Evolutionary conservation across 2,329 filamentous ascomycete species (phyloP).

Genomic region (Fusarium solani-melongenae): DNA sequence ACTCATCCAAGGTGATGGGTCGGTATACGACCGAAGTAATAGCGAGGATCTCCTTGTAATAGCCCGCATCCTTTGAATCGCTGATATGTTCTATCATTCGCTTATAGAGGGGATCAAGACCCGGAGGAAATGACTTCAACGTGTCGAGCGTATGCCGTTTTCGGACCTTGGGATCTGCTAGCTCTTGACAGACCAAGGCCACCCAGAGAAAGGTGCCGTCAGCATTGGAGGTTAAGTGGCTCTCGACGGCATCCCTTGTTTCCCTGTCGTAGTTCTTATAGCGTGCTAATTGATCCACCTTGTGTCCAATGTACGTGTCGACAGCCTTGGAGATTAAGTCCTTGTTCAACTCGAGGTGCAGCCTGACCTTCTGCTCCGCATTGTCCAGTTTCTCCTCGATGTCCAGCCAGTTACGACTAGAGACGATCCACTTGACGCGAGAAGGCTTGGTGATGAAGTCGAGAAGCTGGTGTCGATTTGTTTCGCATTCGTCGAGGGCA

Average conservation of each 20-base stretch:
- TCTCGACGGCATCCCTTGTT: slow-evolving; percentile 8
- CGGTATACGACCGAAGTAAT: slow-evolving; percentile 45
- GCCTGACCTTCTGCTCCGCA: too few relatives aligned
- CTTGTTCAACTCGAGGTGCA: too few relatives aligned
- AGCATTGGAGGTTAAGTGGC: slow-evolving; percentile 45
- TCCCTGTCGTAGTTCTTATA: neutral
- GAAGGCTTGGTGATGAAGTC: too few relatives aligned
- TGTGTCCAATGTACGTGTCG: too few relatives aligned
- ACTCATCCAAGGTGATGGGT: slow-evolving; percentile 51
- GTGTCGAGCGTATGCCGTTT: slow-evolving; percentile 18
- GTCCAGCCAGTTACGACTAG: too few relatives aligned
- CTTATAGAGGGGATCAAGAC: slow-evolving; percentile 51
- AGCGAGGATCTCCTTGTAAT: slow-evolving; percentile 50
- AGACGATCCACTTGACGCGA: too few relatives aligned
- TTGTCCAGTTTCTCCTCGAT: too few relatives aligned
- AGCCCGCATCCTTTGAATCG: slow-evolving; percentile 39
- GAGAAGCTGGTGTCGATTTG: too few relatives aligned
- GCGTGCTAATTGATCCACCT: too few relatives aligned
- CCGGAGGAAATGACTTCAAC: slow-evolving; percentile 46
- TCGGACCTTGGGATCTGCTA: slow-evolving; percentile 7
- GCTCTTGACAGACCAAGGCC: slow-evolving; percentile 36
- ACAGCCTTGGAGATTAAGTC: too few relatives aligned
- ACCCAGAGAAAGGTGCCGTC: slow-evolving; percentile 49
- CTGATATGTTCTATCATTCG: slow-evolving; percentile 52
- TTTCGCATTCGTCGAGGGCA: too few relatives aligned